Evolutionary conservation across 306 rosid species (phyloP), one percentile per base, ranked within the genome.

Genomic region (Argentina anserina): DNA sequence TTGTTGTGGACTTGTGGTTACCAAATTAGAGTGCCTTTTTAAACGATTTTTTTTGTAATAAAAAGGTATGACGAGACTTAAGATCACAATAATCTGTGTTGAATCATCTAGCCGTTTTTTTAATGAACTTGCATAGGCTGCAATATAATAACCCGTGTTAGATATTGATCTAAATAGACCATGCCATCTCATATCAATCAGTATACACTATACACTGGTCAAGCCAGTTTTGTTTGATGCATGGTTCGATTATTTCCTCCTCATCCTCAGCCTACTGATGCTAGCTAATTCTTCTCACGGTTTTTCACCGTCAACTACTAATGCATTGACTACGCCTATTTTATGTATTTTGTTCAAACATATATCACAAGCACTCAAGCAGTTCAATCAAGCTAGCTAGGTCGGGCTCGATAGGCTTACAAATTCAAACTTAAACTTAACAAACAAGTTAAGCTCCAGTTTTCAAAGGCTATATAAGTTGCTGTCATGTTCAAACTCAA

Each of bases 261-360:
- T 52, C 59, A 6, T 79, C 33, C 7, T 52, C n/a, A n/a, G n/a
- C n/a, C n/a, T n/a, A n/a, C n/a, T 64, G 47, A 50, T 18, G 18
- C 12, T 52, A 49, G 33, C 46, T 62, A 61, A 50, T 49, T 49
- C 33, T 50, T 69, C 33, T 49, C 59, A 69, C 61, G 21, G n/a
- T 17, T 46, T 41, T 18, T 49, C 2, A 47, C 21, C 9, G 6
- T 18, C 21, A 17, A 47, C 18, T 18, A 47, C 53, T 47, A 6
- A 47, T 18, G 53, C 53, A 6, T 15, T 49, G 55, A 49, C 55
- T 18, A 47, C 7, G 23, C 13, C 14, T 15, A 43, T 3, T 3
- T 14, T 13, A 43, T 43, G 5, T 13, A 43, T 9, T 9, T 14
- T 46, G 1, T 46, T 49, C 45, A 41, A 9, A 41, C 2, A 9